These are phyloP conservation scores for Pyrus bretschneideri DNA, from an alignment of 306 rosid species.

Conservation along the genomic window DNA sequence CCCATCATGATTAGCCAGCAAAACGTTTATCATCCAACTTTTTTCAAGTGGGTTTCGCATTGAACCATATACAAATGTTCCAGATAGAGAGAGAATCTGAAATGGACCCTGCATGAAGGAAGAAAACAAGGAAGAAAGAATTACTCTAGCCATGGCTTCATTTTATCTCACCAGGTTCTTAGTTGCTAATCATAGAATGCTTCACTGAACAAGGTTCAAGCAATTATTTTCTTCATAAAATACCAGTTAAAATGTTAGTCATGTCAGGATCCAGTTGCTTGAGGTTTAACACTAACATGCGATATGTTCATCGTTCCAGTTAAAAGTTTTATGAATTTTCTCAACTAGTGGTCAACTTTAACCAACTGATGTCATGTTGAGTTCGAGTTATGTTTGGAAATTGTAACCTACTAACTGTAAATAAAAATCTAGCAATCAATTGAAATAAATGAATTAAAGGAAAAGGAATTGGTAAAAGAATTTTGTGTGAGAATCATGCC, in stretches of 20 bases:
- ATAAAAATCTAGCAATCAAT: background rate
- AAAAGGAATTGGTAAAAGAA: background rate
- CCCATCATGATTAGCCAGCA: conserved; percentile 33
- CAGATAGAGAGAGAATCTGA: conserved; percentile 40
- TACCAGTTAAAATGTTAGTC: background rate
- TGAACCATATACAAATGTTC: conserved; percentile 26
- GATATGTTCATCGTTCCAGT: background rate
- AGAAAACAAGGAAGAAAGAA: background rate
- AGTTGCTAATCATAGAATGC: background rate
- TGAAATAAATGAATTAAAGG: background rate
- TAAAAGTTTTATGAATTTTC: background rate
- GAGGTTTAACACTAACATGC: background rate
- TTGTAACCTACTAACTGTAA: background rate
- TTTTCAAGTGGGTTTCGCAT: background rate
- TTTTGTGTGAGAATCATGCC: conserved; percentile 21
- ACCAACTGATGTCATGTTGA: background rate
- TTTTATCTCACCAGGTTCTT: background rate
- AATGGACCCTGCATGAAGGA: conserved; percentile 40
- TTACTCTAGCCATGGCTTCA: background rate
- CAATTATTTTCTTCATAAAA: background rate
- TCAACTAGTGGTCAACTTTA: background rate
- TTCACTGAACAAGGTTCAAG: background rate
- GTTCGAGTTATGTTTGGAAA: background rate
- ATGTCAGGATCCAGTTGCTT: background rate
- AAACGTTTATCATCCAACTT: conserved; percentile 18